A percentile compares a stretch with the other conserved stretches of the same genome.
Evolutionary conservation across 441 rosid genomes (phyloP).

Genomic region (Theobroma grandiflorum): DNA sequence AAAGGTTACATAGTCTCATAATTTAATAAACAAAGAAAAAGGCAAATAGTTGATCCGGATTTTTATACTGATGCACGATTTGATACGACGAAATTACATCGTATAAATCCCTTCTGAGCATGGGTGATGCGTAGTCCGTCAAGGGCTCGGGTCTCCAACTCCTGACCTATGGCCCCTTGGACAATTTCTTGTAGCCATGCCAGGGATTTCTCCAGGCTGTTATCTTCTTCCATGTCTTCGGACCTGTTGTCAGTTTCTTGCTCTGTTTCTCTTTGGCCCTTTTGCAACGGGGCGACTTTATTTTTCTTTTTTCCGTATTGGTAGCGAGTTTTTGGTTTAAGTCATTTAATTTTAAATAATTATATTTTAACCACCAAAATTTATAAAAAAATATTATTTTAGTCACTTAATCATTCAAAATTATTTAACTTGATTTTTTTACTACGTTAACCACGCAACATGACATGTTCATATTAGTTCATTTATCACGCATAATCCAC

Average conservation of each 20-base stretch:
- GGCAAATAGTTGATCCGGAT: background rate
- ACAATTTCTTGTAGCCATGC: constrained; percentile 30
- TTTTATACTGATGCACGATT: constrained; percentile 29
- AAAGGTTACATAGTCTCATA: background rate
- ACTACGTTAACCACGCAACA: too few relatives aligned
- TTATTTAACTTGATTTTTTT: too few relatives aligned
- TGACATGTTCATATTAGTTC: too few relatives aligned
- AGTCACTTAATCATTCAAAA: too few relatives aligned
- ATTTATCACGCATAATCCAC: too few relatives aligned
- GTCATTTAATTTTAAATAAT: too few relatives aligned
- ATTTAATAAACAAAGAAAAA: background rate
- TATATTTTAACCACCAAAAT: too few relatives aligned
- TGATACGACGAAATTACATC: constrained; percentile 39
- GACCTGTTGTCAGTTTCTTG: background rate
- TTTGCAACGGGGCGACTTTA: background rate
- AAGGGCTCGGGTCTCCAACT: constrained; percentile 33
- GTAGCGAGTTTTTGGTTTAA: too few relatives aligned
- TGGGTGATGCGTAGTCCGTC: constrained; percentile 34
- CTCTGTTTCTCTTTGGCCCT: background rate
- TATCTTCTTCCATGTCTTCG: background rate
- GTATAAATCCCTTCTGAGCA: constrained; percentile 29
- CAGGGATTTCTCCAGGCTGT: background rate
- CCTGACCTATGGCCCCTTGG: constrained; percentile 18
- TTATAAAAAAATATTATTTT: too few relatives aligned
- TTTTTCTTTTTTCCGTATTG: background rate